These are phyloP conservation scores for Letharia lupina DNA, from an alignment of 495 filamentous ascomycete species.

Conservation along the genomic window DNA sequence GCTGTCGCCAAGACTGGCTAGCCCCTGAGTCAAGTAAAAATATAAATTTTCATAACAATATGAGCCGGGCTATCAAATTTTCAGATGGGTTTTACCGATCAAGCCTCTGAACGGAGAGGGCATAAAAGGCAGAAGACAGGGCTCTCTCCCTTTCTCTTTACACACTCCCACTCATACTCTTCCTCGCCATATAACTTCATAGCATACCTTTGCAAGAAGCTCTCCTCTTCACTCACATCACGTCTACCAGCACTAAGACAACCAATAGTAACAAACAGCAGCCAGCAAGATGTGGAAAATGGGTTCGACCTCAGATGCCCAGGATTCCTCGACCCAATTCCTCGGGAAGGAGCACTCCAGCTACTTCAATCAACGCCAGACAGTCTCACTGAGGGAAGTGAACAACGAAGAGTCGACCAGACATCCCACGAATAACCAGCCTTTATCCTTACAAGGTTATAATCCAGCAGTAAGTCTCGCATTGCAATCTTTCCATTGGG, in stretches of 20 bases:
- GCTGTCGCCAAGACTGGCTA: background rate
- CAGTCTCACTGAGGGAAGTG: background rate
- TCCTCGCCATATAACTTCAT: background rate
- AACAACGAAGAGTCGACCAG: background rate
- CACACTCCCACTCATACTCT: background rate
- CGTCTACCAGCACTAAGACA: background rate
- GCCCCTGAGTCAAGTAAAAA: background rate
- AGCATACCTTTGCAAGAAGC: background rate
- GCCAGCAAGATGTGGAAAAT: background rate
- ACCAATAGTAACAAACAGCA: background rate
- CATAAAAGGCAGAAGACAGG: background rate
- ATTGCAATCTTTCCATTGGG: background rate
- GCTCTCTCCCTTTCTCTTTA: background rate
- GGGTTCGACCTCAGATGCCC: background rate
- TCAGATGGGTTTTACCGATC: background rate
- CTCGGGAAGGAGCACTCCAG: background rate
- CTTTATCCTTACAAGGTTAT: background rate
- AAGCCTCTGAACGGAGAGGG: background rate
- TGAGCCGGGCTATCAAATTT: background rate
- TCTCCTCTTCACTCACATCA: background rate
- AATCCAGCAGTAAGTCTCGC: background rate
- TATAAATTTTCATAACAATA: background rate
- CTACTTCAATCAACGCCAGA: background rate
- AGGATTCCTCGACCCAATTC: background rate
- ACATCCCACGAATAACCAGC: background rate